A percentile compares a stretch with the other conserved stretches of the same genome.
Conservation (phyloP, 495 filamentous ascomycete species). For the Hypoxylon fuscum region DNA sequence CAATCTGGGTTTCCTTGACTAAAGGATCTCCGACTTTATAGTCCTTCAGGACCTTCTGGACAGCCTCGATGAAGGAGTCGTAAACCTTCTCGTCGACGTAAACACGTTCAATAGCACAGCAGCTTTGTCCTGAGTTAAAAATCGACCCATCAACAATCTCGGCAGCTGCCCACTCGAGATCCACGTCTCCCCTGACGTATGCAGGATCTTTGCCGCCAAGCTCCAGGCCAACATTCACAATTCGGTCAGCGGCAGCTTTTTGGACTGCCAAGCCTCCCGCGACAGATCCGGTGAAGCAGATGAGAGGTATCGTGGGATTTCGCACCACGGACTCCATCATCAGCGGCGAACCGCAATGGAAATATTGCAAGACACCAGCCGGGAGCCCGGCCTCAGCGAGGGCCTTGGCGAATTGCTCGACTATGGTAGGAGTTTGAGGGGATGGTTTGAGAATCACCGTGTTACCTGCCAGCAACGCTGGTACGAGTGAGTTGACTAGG, state of each 20-base stretch:
- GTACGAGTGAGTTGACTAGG: conserved; percentile 88
- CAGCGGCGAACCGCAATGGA: conserved; percentile 80
- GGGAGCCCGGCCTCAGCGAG: conserved; percentile 83
- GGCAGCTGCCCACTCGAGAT: conserved; percentile 87
- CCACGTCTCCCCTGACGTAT: conserved; percentile 85
- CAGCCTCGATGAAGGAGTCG: conserved; percentile 77
- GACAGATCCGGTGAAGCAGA: conserved; percentile 95
- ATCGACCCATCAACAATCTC: conserved; percentile 93
- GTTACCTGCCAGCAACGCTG: conserved; percentile 86
- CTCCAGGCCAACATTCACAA: conserved; percentile 86
- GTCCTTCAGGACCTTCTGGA: conserved; percentile 81
- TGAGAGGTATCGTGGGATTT: conserved; percentile 74
- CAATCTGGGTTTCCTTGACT: conserved; percentile 79
- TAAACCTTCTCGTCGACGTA: conserved; percentile 89
- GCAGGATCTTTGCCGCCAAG: conserved; percentile 94
- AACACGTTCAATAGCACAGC: conserved; percentile 90
- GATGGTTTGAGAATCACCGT: conserved; percentile 92
- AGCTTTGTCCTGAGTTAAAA: conserved; percentile 97
- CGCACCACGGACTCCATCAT: conserved; percentile 76
- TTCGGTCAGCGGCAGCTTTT: conserved; percentile 77
- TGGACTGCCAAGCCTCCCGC: conserved; percentile 87
- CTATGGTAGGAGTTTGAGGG: conserved; percentile 90
- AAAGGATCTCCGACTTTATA: conserved; percentile 91
- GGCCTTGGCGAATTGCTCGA: conserved; percentile 78
- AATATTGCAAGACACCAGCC: conserved; percentile 82